Evolutionary conservation across 2,329 filamentous ascomycete species (phyloP), one percentile per base, ranked within the genome.

Genomic region (Talaromyces sp.): DNA sequence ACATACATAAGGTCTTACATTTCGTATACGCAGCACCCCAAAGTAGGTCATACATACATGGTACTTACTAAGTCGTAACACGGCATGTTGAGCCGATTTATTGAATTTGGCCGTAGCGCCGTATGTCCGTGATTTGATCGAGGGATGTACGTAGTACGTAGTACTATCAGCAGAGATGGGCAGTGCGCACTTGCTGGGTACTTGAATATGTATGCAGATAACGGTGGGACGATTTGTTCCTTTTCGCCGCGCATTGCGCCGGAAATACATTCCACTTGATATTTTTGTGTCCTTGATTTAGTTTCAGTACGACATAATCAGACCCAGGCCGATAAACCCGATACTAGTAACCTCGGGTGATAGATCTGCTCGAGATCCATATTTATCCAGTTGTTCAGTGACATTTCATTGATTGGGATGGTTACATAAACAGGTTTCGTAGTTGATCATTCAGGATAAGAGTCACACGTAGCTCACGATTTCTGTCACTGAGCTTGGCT

Each of bases 211-310:
- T 33, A 54, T 54, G 48, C 28, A 33, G 48, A 37, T 37, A 54
- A 35, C 50, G 14, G 50, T 54, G 50, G 50, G 18, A 23, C 35
- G 31, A 54, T 21, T 54, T 54, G 50, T 54, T 54, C 28, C 31
- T 35, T 21, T 54, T 54, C 35, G 54, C 54, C 54, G 54, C 54
- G 54, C 54, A 57, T 42, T 31, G 54, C 54, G 54, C 54, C 54
- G 25, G 14, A 42, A 40, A 57, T 42, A 31, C 11, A 18, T 40
- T 28, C 54, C 21, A 35, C 16, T 57, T 28, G 31, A 18, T 42
- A 39, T 23, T 56, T 37, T 21, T 56, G 14, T 31, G 2, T 14
- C 21, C 35, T 57, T 28, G 54, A 25, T 40, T 9, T 23, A 28
- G 33, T 18, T 18, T 18, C 11, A 44, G 5, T 44, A 31, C 48